These are phyloP conservation scores for Leccinum griseonigrum DNA, from an alignment of 1,284 basidiomycete species.

Conservation along the genomic window DNA sequence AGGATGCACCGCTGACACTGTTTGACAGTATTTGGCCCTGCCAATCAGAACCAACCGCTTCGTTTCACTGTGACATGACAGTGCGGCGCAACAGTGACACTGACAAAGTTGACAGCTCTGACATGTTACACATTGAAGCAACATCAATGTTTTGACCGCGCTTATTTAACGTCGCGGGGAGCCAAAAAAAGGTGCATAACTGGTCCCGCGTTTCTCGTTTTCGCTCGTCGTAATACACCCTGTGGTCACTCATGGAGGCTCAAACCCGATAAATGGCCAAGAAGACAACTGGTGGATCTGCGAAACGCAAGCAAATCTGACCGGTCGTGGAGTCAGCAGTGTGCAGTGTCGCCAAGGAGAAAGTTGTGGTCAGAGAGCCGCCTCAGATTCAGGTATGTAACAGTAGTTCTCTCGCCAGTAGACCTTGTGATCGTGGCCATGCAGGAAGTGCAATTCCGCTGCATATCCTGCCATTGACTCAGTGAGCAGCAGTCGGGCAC, in stretches of 20 bases:
- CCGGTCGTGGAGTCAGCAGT: background rate
- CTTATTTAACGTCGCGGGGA: background rate
- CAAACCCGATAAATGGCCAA: background rate
- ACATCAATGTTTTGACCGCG: background rate
- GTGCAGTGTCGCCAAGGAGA: background rate
- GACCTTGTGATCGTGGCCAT: background rate
- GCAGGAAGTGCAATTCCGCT: background rate
- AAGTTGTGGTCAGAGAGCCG: background rate
- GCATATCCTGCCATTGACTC: background rate
- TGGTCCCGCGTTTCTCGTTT: background rate
- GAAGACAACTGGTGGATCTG: background rate
- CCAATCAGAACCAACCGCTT: background rate
- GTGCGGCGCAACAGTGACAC: background rate
- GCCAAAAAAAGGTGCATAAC: background rate
- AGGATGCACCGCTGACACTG: background rate
- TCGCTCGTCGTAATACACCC: background rate
- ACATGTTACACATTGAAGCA: no score
- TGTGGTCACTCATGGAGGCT: background rate
- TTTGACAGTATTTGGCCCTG: background rate
- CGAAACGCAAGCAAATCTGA: background rate
- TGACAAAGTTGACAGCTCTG: background rate
- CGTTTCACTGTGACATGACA: background rate
- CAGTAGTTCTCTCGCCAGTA: background rate
- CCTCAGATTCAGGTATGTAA: background rate
- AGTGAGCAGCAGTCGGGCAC: background rate